phyloP scores from a whole-genome alignment of 306 rosid genomes.

The Ormosia emarginata region DNA sequence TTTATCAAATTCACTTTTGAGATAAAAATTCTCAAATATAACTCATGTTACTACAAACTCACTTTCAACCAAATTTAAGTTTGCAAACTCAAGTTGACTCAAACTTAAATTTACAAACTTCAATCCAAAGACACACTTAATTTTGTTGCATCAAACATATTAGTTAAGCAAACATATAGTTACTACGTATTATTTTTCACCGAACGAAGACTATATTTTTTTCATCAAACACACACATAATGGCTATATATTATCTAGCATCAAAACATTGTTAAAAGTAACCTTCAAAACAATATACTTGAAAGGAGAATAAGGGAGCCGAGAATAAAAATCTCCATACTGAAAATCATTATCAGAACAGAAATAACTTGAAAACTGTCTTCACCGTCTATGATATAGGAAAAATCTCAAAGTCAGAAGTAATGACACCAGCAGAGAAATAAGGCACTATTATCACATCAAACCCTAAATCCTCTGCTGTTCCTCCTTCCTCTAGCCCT shows the following conservation, averaged over 20 bases:
- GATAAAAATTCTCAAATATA: no score
- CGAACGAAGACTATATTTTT: no score
- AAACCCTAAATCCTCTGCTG: slow-evolving; percentile 72
- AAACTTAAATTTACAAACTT: no score
- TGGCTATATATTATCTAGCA: neutral
- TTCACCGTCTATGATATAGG: slow-evolving; percentile 16
- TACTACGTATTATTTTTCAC: neutral
- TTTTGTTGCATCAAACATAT: neutral
- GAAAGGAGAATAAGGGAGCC: neutral
- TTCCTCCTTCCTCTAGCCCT: slow-evolving; percentile 81
- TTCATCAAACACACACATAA: no score
- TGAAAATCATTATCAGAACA: neutral
- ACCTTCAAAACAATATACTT: neutral
- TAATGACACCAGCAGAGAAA: slow-evolving; percentile 25
- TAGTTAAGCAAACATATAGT: neutral
- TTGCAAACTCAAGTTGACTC: no score
- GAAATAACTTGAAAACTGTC: slow-evolving; percentile 10
- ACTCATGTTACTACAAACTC: no score
- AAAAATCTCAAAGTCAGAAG: slow-evolving; percentile 21
- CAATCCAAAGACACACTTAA: no score
- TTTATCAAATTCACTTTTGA: no score
- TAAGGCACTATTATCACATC: slow-evolving; percentile 11
- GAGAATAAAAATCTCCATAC: slow-evolving; percentile 2
- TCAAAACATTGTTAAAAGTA: neutral
- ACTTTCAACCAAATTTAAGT: no score